Evolutionary conservation across 2,329 filamentous ascomycete genomes (phyloP).

Genomic region (Aspergillus brasiliensis): DNA sequence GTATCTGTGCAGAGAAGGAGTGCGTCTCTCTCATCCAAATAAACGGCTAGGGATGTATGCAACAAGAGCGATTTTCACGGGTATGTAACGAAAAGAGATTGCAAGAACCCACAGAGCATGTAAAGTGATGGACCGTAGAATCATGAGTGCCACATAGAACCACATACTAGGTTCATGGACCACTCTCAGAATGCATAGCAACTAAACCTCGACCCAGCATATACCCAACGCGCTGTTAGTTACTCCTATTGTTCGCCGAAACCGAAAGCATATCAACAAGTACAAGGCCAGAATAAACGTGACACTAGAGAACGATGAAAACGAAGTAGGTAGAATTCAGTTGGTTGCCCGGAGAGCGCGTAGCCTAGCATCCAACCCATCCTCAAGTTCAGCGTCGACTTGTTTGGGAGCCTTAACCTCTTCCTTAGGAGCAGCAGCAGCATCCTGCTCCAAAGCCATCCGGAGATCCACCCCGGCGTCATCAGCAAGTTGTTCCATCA

Average conservation of each 20-base stretch:
- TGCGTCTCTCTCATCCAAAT: neutral
- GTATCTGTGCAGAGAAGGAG: neutral
- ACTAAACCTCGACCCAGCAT: neutral
- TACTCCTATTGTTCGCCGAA: neutral
- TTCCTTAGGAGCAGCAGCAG: slow-evolving; percentile 40
- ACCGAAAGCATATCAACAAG: neutral
- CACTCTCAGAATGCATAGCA: neutral
- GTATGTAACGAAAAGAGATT: neutral
- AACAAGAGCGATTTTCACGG: neutral
- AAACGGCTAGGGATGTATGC: neutral
- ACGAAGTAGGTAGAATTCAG: slow-evolving; percentile 18
- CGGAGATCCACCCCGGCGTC: slow-evolving; percentile 48
- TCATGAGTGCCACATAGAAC: slow-evolving; percentile 10
- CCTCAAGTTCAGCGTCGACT: slow-evolving; percentile 43
- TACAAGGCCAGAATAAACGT: neutral
- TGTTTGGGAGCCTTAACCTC: slow-evolving; percentile 44
- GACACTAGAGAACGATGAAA: neutral
- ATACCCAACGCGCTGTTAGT: neutral
- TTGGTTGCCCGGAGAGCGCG: slow-evolving; percentile 43
- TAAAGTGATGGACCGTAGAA: slow-evolving; percentile 13
- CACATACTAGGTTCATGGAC: neutral
- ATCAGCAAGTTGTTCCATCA: slow-evolving; percentile 49
- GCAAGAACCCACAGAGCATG: neutral
- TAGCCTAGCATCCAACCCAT: slow-evolving; percentile 44
- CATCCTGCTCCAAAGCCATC: slow-evolving; percentile 41